Evolutionary conservation across 305 asterid species (phyloP).

Genomic region (Fraxinus angustifolia): DNA sequence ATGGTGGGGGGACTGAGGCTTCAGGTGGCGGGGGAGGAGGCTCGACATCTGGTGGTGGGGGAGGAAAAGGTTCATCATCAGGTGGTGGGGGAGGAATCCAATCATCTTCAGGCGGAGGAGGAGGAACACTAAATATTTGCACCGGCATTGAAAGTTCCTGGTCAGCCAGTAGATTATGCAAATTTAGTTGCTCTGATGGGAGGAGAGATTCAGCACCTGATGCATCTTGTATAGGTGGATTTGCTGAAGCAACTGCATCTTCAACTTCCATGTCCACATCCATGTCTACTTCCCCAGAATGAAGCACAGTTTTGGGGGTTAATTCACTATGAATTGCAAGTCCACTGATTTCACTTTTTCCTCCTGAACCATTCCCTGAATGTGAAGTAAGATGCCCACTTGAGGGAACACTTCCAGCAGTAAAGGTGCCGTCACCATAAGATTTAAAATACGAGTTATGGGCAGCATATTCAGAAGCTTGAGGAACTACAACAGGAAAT

Average conservation of each 20-base stretch:
- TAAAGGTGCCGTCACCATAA: slow-evolving; percentile 28
- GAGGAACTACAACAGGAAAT: slow-evolving; percentile 26
- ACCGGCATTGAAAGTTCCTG: slow-evolving; percentile 32
- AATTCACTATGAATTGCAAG: slow-evolving; percentile 32
- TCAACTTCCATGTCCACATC: slow-evolving; percentile 99
- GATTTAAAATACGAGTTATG: slow-evolving; percentile 31
- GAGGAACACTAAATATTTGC: slow-evolving; percentile 29
- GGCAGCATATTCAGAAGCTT: slow-evolving; percentile 26
- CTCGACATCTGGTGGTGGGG: slow-evolving; percentile 21
- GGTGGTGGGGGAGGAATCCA: slow-evolving; percentile 95
- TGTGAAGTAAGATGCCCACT: slow-evolving; percentile 10
- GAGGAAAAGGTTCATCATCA: slow-evolving; percentile 57
- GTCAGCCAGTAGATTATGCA: slow-evolving; percentile 24
- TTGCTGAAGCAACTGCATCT: slow-evolving; percentile 47
- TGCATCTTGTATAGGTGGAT: slow-evolving; percentile 31
- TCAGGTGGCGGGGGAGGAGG: slow-evolving; percentile 41
- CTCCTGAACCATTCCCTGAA: slow-evolving; percentile 19
- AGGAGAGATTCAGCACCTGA: slow-evolving; percentile 32
- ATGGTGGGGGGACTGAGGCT: slow-evolving; percentile 42
- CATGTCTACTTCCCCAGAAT: slow-evolving; percentile 72
- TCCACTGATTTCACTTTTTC: slow-evolving; percentile 32
- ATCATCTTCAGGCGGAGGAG: slow-evolving; percentile 83
- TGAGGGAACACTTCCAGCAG: slow-evolving; percentile 25
- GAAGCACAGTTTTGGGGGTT: slow-evolving; percentile 32
- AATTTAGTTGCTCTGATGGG: slow-evolving; percentile 29